Conservation (phyloP, 768 basidiomycete species). For the Pleurotus tuoliensis region DNA sequence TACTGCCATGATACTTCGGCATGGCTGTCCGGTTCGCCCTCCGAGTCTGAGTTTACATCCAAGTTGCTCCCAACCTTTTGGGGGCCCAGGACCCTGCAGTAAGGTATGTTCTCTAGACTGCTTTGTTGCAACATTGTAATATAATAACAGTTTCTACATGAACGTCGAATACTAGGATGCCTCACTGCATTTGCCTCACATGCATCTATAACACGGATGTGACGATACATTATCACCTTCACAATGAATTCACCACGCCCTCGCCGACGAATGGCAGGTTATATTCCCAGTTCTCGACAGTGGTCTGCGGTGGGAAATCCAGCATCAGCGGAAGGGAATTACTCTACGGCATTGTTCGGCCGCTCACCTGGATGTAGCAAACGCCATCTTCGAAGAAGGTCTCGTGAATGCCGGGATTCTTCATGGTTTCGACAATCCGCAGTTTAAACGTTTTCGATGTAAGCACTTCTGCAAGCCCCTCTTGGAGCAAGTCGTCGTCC, state of each 20-base stretch:
- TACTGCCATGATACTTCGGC: background rate
- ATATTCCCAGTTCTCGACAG: background rate
- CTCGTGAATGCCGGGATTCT: constrained; percentile 23
- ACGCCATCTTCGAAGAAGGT: constrained; percentile 30
- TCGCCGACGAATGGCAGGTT: background rate
- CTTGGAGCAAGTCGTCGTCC: constrained; percentile 36
- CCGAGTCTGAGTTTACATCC: too few species aligned
- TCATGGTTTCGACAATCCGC: constrained; percentile 30
- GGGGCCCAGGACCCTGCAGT: too few species aligned
- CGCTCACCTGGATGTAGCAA: constrained; percentile 30
- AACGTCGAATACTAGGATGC: too few species aligned
- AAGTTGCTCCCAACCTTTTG: too few species aligned
- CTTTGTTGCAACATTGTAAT: too few species aligned
- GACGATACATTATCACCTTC: background rate
- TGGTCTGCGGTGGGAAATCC: background rate
- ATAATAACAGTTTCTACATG: too few species aligned
- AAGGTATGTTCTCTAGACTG: too few species aligned
- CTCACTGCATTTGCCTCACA: too few species aligned
- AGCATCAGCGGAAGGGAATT: background rate
- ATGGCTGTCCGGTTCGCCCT: too few species aligned
- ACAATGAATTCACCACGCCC: background rate
- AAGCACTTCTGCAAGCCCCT: constrained; percentile 32
- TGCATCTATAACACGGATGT: too few species aligned
- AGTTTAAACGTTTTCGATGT: constrained; percentile 33
- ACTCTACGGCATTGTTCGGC: background rate